Base-by-base conservation (phyloP, 345 rosid genomes). In the Rhizophora apiculata region DNA sequence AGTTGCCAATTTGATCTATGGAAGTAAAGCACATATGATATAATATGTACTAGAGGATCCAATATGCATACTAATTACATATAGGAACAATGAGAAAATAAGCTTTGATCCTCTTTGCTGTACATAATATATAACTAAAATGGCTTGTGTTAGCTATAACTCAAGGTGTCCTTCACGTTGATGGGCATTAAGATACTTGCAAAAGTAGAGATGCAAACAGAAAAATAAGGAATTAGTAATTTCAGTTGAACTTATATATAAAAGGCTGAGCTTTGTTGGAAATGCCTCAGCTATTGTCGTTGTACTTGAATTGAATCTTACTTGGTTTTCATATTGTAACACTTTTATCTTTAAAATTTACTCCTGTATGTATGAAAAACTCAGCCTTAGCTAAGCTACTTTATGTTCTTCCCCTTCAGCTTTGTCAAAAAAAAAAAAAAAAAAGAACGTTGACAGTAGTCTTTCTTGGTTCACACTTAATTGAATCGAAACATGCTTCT, bases 1-100 rank as follows among this genome's bases (percentile, higher is more conserved):
- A 82, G 86, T 65, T 88, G 92, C 81, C 92, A 84, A 72, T 85
- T 95, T 64, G 96, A 90, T 74, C 91, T 88, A 58, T 92, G 98
- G 99, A 92, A 90, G 81, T 92, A 82, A 88, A 73, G 74, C 68
- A 72, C 69, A 75, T 60, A 31, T 67, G 54, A 70, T 56, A 72
- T 29, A 6, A 29, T 34, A 60, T 39, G 43, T 36, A 72, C 62
- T 31, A 58, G 67, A 72, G 43, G 73, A 76, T 36, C 67, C 70
- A 68, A 15, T 43, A 76, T 29, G 70, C 70, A 68, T 68, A 68
- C 78, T 82, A 75, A 82, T 56, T 27, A 43, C 18, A 82, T 67
- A 73, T 77, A 84, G 89, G 70, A 77, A 83, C 81, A 70, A 79
- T 66, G 7, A 5, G 34, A 63, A 60, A 72, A 69, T 13, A 78